phyloP scores from a whole-genome alignment of 176 grass and related monocot genomes.

The Thinopyrum elongatum region DNA sequence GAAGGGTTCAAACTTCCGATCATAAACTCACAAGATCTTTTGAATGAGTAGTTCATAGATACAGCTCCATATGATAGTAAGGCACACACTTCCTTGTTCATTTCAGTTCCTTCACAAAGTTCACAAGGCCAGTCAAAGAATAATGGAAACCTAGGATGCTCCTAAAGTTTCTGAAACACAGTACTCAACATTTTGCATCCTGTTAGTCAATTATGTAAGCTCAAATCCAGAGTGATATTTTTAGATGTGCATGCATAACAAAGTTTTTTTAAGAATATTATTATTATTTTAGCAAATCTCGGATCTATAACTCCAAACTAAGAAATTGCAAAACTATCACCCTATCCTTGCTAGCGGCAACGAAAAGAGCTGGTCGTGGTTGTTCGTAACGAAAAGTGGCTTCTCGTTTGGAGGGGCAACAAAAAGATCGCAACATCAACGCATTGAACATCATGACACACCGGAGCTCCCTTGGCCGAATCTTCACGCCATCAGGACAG shows the following conservation, averaged over 20 bases:
- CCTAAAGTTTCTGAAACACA: not conserved
- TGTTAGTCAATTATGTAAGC: not conserved
- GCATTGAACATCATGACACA: too few relatives aligned
- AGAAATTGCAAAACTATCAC: too few relatives aligned
- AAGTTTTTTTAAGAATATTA: too few relatives aligned
- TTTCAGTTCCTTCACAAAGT: not conserved
- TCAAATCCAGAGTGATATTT: conserved; percentile 5
- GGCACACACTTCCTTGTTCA: not conserved
- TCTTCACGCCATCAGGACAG: too few relatives aligned
- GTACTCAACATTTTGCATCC: not conserved
- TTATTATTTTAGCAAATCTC: too few relatives aligned
- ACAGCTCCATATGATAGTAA: not conserved
- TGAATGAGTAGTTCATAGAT: not conserved
- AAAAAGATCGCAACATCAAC: too few relatives aligned
- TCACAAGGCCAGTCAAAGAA: not conserved
- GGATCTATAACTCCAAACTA: too few relatives aligned
- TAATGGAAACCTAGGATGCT: conserved; percentile 1
- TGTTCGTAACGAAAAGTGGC: too few relatives aligned
- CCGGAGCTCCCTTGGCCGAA: too few relatives aligned
- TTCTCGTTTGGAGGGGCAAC: too few relatives aligned
- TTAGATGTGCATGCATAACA: not conserved
- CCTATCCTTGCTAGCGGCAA: too few relatives aligned
- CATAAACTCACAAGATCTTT: not conserved
- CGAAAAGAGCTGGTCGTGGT: too few relatives aligned
- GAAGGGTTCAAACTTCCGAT: not conserved